Conservation (phyloP, 2,329 filamentous ascomycete species). For the Emergomyces pasteurianus region DNA sequence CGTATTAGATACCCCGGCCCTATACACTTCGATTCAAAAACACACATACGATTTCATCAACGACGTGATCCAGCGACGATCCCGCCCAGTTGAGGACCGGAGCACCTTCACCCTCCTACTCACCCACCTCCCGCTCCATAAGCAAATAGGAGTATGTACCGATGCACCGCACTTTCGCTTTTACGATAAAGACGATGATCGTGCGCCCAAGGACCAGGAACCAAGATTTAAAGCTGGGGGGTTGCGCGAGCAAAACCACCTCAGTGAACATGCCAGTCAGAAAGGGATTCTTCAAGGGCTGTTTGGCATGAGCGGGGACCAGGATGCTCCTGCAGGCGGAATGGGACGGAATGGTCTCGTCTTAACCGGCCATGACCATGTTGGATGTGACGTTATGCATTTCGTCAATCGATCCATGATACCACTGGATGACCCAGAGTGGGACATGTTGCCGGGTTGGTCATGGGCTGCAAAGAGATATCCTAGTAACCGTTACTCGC, state of each 20-base stretch:
- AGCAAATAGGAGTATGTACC: conserved; percentile 67
- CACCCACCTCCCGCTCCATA: conserved; percentile 86
- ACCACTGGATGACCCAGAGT: conserved; percentile 8
- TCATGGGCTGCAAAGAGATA: conserved; percentile 28
- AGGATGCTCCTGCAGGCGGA: conserved; percentile 47
- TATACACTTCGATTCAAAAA: conserved; percentile 54
- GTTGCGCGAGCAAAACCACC: conserved; percentile 80
- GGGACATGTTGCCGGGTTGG: conserved; percentile 13
- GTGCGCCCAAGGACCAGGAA: conserved; percentile 11
- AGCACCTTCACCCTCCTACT: conserved; percentile 68
- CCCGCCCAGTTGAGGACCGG: conserved; percentile 48
- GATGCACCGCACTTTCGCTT: conserved; percentile 78
- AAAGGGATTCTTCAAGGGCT: conserved; percentile 71
- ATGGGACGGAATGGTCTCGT: conserved; percentile 63
- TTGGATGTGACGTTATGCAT: conserved; percentile 84
- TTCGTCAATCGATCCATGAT: conserved; percentile 51
- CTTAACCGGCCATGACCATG: conserved; percentile 89
- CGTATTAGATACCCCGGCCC: conserved; percentile 78
- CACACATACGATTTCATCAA: conserved; percentile 64
- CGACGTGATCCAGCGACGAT: conserved; percentile 45
- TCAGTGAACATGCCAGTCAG: conserved; percentile 57
- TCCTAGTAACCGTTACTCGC: background rate
- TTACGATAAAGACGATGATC: conserved; percentile 52
- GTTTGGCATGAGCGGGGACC: conserved; percentile 60
- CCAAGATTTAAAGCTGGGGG: conserved; percentile 29